Percentiles rank a stretch among this genome's conserved stretches.
These are phyloP conservation scores for Suillus luteus DNA, from an alignment of 768 basidiomycete species.

Conservation along the genomic window DNA sequence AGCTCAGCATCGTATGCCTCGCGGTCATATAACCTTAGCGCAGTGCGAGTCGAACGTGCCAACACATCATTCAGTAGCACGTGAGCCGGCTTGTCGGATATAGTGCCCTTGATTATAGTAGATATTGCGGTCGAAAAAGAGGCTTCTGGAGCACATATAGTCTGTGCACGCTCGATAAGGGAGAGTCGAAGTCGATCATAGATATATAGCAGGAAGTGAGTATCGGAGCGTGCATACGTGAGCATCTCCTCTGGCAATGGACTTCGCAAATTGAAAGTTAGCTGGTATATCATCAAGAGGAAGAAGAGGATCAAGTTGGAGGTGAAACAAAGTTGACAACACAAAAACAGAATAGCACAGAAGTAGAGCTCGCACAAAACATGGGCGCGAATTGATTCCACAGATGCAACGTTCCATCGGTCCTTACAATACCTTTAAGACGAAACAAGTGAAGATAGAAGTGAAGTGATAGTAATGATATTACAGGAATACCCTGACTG, in stretches of 20 bases:
- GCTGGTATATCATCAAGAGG: neutral
- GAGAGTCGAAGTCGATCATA: constrained; percentile 90
- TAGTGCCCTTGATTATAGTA: constrained; percentile 24
- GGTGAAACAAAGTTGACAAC: neutral
- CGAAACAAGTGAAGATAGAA: neutral
- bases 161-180: constrained; percentile 66
- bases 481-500: neutral
- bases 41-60: constrained; percentile 73
- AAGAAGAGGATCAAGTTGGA: neutral
- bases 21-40: constrained; percentile 67
- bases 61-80: constrained; percentile 63
- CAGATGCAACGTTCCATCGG: neutral
- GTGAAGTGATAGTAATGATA: neutral
- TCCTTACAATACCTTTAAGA: neutral
- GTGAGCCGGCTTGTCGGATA: constrained; percentile 29
- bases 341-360: neutral
- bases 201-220: constrained; percentile 91
- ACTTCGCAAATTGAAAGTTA: constrained; percentile 30
- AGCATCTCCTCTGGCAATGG: constrained; percentile 90
- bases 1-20: constrained; percentile 68
- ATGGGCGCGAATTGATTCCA: neutral
- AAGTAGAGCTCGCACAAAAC: neutral
- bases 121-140: constrained; percentile 26
- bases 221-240: constrained; percentile 92
- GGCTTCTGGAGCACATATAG: constrained; percentile 41